A percentile compares a stretch with the other conserved stretches of the same genome.
Evolutionary conservation across 192 early-diverging fungal species (phyloP).

Genomic region (Coemansia sp.): DNA sequence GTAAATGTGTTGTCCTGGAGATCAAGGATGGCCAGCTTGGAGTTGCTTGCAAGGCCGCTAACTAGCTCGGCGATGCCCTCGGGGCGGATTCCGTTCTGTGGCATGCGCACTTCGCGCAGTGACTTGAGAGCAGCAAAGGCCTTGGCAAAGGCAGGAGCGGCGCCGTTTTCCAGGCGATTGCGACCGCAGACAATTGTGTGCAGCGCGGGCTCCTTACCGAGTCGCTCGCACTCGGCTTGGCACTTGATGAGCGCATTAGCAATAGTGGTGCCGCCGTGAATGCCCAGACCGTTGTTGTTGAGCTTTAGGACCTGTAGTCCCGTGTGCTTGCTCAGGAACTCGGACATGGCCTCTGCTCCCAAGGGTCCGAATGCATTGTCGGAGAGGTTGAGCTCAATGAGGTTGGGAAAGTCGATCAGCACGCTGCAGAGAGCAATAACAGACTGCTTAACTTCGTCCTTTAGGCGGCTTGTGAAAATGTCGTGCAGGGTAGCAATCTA

Average conservation of each 20-base stretch:
- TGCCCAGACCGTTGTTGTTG: constrained; percentile 97
- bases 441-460: constrained; percentile 82
- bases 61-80: constrained; percentile 84
- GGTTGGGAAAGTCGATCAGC: constrained; percentile 71
- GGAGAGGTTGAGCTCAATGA: constrained; percentile 80
- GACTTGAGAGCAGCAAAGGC: constrained; percentile 77
- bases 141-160: constrained; percentile 69
- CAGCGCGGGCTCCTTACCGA: constrained; percentile 64
- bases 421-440: constrained; percentile 81
- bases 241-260: constrained; percentile 77
- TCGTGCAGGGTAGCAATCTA: constrained; percentile 85
- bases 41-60: constrained; percentile 64
- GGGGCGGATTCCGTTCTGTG: constrained; percentile 96
- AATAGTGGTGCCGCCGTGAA: constrained; percentile 84
- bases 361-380: constrained; percentile 99
- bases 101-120: constrained; percentile 82
- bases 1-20: constrained; percentile 98
- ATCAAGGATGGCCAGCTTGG: constrained; percentile 72
- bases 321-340: constrained; percentile 79
- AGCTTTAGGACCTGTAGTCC: constrained; percentile 81
- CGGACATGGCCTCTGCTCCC: constrained; percentile 83
- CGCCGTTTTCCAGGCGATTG: constrained; percentile 90
- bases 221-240: constrained; percentile 66
- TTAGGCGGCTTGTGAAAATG: constrained; percentile 91
- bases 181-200: constrained; percentile 85